Percentiles rank a stretch among this genome's conserved stretches.
phyloP scores from a whole-genome alignment of 139 green algal species.

The Trebouxia sp. region DNA sequence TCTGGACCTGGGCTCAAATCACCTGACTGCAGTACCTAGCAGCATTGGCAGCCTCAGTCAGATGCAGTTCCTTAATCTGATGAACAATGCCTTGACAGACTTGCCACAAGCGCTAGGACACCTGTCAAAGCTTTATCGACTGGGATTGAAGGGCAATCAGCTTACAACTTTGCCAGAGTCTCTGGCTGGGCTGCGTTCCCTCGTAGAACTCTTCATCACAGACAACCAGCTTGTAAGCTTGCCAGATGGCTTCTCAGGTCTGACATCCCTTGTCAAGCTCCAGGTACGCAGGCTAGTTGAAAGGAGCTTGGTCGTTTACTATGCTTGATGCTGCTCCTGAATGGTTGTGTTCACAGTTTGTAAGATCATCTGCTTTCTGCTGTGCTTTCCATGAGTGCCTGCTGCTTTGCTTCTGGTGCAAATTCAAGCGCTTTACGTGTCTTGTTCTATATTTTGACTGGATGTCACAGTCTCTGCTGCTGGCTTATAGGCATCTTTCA shows the following conservation, averaged over 20 bases:
- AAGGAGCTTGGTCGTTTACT: not conserved
- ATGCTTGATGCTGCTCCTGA: not conserved
- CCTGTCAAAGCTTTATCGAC: constrained; percentile 48
- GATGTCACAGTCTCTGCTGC: no score
- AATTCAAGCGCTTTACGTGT: not conserved
- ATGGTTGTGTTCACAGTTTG: not conserved
- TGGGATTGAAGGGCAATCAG: constrained; percentile 77
- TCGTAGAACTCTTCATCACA: constrained; percentile 73
- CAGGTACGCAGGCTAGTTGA: constrained; percentile 24
- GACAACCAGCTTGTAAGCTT: constrained; percentile 74
- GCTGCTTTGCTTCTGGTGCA: not conserved
- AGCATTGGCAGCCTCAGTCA: constrained; percentile 39
- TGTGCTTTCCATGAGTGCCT: not conserved
- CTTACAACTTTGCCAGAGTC: constrained; percentile 45
- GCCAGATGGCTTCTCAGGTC: constrained; percentile 49
- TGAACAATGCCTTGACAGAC: constrained; percentile 43
- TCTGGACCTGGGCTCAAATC: constrained; percentile 57
- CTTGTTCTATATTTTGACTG: not conserved
- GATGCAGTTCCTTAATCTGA: constrained; percentile 59
- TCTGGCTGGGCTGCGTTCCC: constrained; percentile 39
- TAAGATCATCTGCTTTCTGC: not conserved
- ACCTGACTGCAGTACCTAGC: constrained; percentile 45
- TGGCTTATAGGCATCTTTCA: constrained; percentile 74
- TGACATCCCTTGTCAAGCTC: constrained; percentile 57
- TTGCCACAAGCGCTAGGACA: constrained; percentile 54